These are phyloP conservation scores for Fusarium sp. DNA, from an alignment of 2,329 filamentous ascomycete genomes.

Conservation along the genomic window DNA sequence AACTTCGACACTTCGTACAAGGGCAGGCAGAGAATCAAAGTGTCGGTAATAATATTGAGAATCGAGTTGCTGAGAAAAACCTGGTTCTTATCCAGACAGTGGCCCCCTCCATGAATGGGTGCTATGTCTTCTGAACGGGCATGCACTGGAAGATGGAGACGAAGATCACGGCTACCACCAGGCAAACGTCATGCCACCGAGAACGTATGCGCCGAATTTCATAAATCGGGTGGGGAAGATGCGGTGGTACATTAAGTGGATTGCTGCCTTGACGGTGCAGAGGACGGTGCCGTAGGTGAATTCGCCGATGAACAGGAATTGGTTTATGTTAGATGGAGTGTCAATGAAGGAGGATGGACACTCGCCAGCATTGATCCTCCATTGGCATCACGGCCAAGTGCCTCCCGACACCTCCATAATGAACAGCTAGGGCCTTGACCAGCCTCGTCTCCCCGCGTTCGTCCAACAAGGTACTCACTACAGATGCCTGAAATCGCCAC, in stretches of 20 bases:
- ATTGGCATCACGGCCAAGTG: conserved; percentile 8
- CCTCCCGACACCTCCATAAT: conserved; percentile 1
- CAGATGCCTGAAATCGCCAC: background rate
- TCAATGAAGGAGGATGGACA: rapidly evolving
- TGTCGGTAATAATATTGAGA: conserved; percentile 9
- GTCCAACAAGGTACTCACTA: background rate
- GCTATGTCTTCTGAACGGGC: conserved; percentile 5
- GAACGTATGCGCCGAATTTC: background rate
- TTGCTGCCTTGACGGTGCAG: conserved; percentile 1
- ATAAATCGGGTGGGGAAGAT: conserved; percentile 11
- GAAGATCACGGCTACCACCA: conserved; percentile 10
- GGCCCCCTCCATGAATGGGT: conserved; percentile 3
- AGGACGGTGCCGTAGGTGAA: conserved; percentile 12
- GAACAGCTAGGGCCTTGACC: background rate
- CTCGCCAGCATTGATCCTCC: conserved; percentile 2
- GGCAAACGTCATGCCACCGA: background rate
- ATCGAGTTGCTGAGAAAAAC: conserved; percentile 11
- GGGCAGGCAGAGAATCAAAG: conserved; percentile 2
- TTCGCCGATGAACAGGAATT: conserved; percentile 5
- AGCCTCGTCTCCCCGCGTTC: background rate
- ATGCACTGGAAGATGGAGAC: conserved; percentile 12
- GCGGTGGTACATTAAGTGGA: background rate
- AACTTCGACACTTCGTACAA: conserved; percentile 4
- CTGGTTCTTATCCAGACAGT: conserved; percentile 7
- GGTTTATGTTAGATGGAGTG: rapidly evolving